A percentile compares a stretch with the other conserved stretches of the same genome.
phyloP scores from a whole-genome alignment of 805 yeast species.

The Debaryomyces maramus region DNA sequence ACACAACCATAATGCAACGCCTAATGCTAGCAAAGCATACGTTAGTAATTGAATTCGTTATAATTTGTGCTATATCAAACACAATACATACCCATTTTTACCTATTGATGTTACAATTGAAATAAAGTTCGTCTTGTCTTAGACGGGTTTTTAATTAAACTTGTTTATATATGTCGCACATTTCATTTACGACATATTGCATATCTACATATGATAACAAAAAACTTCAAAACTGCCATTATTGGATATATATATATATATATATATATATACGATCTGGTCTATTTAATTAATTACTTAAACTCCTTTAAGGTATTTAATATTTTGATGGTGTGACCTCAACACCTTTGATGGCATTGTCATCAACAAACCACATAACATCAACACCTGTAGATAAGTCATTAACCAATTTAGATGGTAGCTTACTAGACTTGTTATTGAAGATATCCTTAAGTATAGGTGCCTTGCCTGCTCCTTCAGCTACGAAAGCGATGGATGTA shows the following conservation, averaged over 20 bases:
- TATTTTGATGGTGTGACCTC: slow-evolving; percentile 40
- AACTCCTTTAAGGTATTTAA: too few species aligned
- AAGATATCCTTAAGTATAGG: slow-evolving; percentile 71
- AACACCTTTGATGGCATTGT: slow-evolving; percentile 71
- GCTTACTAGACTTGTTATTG: slow-evolving; percentile 42
- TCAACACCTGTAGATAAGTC: slow-evolving; percentile 44
- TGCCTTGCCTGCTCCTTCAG: slow-evolving; percentile 86
- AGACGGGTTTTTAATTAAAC: too few species aligned
- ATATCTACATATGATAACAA: background rate
- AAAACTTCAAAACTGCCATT: too few species aligned
- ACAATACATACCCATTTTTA: slow-evolving; percentile 9
- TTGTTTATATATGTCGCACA: background rate
- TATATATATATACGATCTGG: background rate
- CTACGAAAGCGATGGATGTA: slow-evolving; percentile 69
- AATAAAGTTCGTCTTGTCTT: too few species aligned
- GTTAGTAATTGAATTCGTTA: slow-evolving; percentile 7
- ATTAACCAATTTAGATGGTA: slow-evolving; percentile 80
- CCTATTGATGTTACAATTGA: background rate
- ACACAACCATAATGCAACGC: slow-evolving; percentile 73
- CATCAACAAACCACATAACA: slow-evolving; percentile 82
- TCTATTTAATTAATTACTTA: background rate
- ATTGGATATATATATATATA: background rate
- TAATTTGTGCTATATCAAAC: background rate
- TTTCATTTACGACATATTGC: background rate
- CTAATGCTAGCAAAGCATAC: slow-evolving; percentile 17